Conservation (phyloP, 768 basidiomycete species). For the Mycena olivaceomarginata region DNA sequence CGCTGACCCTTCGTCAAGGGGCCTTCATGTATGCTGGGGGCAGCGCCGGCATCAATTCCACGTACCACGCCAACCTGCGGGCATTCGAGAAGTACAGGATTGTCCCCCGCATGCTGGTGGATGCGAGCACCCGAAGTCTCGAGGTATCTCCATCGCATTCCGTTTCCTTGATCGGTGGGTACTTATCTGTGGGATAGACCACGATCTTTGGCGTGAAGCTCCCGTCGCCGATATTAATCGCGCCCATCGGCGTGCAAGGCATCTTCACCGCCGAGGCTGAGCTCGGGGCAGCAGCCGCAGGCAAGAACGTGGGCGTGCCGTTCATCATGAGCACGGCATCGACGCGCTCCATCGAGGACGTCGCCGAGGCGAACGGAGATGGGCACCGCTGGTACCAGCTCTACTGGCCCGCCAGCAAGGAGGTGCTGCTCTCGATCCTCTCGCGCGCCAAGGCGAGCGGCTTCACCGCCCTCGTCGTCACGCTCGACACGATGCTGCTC, state of each 20-base stretch:
- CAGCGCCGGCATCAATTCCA: constrained; percentile 83
- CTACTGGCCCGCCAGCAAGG: constrained; percentile 83
- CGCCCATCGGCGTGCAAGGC: constrained; percentile 88
- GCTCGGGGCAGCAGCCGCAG: constrained; percentile 81
- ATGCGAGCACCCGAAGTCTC: constrained; percentile 74
- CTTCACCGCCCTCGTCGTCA: constrained; percentile 85
- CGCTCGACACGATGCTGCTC: constrained; percentile 83
- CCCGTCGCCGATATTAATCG: constrained; percentile 77
- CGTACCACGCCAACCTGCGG: constrained; percentile 78
- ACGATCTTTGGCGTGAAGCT: constrained; percentile 83
- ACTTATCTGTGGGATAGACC: constrained; percentile 62
- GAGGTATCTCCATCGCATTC: constrained; percentile 63
- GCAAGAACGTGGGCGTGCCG: constrained; percentile 76
- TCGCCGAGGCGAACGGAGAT: constrained; percentile 83
- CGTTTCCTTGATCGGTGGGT: background rate
- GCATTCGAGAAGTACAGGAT: constrained; percentile 83
- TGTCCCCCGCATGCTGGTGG: constrained; percentile 87
- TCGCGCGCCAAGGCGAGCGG: constrained; percentile 79
- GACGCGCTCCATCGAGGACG: constrained; percentile 82
- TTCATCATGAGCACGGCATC: constrained; percentile 88
- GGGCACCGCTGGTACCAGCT: constrained; percentile 88
- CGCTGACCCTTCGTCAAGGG: constrained; percentile 56
- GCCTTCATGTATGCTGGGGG: constrained; percentile 87
- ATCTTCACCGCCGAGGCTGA: constrained; percentile 85
- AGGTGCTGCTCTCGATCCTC: constrained; percentile 79